phyloP scores from a whole-genome alignment of 1,284 basidiomycete genomes.

The Moesziomyces sp. region DNA sequence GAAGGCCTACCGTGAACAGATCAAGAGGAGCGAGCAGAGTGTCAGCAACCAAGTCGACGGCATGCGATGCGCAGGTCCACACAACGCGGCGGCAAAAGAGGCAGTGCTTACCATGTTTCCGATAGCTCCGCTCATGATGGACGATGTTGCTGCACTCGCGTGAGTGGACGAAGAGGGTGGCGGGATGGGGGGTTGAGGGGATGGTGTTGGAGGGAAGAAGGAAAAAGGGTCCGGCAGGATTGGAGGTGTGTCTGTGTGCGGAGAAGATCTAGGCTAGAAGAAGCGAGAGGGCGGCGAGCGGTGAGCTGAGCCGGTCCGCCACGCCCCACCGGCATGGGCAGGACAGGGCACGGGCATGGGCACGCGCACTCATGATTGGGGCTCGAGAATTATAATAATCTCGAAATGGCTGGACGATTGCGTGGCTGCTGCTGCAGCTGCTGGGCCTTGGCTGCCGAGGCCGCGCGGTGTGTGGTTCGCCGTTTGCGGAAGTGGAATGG shows the following conservation, averaged over 20 bases:
- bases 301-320: not conserved
- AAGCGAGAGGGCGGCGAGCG: not conserved
- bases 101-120: slow-evolving; percentile 49
- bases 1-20: slow-evolving; percentile 28
- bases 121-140: slow-evolving; percentile 49
- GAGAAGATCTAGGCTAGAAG: slow-evolving; percentile 6
- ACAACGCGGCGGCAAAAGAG: not conserved
- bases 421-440: slow-evolving; percentile 1
- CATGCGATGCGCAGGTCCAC: too few relatives aligned
- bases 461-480: slow-evolving; percentile 1
- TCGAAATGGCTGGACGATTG: not conserved
- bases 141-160: slow-evolving; percentile 5
- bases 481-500: slow-evolving; percentile 10
- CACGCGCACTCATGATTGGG: too few relatives aligned
- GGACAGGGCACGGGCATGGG: too few relatives aligned
- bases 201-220: slow-evolving; percentile 2
- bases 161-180: slow-evolving; percentile 4
- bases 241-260: not conserved
- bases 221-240: not conserved
- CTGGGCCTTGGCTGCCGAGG: not conserved
- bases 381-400: too few relatives aligned
- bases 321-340: not conserved
- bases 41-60: not conserved
- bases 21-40: not conserved
- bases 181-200: not conserved